These are phyloP conservation scores for Thielaviopsis musarum DNA, from an alignment of 2,329 filamentous ascomycete species.

Conservation along the genomic window DNA sequence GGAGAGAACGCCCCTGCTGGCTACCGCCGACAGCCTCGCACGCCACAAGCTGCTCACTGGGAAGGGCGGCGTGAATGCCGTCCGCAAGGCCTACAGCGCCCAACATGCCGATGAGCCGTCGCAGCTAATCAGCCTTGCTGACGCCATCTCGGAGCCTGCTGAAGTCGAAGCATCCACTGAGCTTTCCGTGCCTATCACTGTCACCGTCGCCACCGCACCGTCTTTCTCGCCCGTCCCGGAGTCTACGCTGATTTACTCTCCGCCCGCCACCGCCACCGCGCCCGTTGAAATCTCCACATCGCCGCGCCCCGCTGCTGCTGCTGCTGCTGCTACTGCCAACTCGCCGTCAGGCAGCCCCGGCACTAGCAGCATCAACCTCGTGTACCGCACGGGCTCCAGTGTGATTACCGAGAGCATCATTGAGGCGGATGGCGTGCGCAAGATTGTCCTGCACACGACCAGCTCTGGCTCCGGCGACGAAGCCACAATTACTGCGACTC, in stretches of 20 bases:
- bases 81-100: constrained; percentile 7
- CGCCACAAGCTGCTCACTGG: constrained; percentile 14
- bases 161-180: not conserved
- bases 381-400: constrained; percentile 38
- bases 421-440: constrained; percentile 56
- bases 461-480: constrained; percentile 22
- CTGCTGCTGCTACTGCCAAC: not conserved
- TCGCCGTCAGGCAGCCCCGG: not conserved
- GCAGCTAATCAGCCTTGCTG: not conserved
- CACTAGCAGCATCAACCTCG: constrained; percentile 7
- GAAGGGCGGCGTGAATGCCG: constrained; percentile 11
- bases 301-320: not conserved
- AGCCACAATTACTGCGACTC: not conserved
- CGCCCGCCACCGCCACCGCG: not conserved
- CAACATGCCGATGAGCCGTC: not conserved
- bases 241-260: not conserved
- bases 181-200: not conserved
- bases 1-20: constrained; percentile 19
- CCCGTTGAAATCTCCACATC: not conserved
- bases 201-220: not conserved
- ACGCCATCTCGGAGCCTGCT: not conserved
- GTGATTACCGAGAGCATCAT: constrained; percentile 68
- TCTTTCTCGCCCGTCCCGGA: not conserved
- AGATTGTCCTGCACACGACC: constrained; percentile 44
- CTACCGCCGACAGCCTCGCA: not conserved